Conservation (phyloP, 2,329 filamentous ascomycete genomes). For the Paecilomyces variotii region DNA sequence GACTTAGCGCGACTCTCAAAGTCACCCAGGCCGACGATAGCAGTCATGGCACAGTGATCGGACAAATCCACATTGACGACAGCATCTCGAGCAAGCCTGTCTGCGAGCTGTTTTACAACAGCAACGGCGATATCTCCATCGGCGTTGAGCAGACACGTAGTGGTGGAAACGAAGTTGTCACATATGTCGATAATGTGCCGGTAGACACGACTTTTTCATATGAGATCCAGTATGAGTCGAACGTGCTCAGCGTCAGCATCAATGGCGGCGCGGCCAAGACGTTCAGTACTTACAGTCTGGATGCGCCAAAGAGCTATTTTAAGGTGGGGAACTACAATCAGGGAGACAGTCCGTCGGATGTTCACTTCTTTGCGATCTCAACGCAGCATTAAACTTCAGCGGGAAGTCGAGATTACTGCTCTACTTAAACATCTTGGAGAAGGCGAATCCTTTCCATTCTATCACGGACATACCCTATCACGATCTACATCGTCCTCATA, state of each 20-base stretch:
- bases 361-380: background rate
- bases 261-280: conserved; percentile 17
- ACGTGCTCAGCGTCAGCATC: conserved; percentile 23
- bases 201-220: conserved; percentile 29
- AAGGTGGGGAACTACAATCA: conserved; percentile 35
- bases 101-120: conserved; percentile 33
- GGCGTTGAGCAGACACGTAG: conserved; percentile 31
- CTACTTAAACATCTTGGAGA: background rate
- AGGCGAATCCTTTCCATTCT: background rate
- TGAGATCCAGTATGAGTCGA: conserved; percentile 29
- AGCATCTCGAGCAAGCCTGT: conserved; percentile 32
- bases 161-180: conserved; percentile 25
- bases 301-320: conserved; percentile 28
- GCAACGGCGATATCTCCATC: conserved; percentile 25
- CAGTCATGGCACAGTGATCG: conserved; percentile 30
- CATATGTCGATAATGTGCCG: conserved; percentile 23
- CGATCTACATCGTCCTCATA: background rate
- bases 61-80: conserved; percentile 35
- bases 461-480: background rate
- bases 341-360: conserved; percentile 8
- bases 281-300: conserved; percentile 20
- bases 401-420: background rate
- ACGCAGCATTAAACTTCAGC: background rate
- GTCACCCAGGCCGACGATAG: conserved; percentile 25
- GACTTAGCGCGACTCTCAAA: conserved; percentile 22